A percentile compares a stretch with the other conserved stretches of the same genome.
Evolutionary conservation across 345 rosid genomes (phyloP).

Genomic region (Mangifera indica): DNA sequence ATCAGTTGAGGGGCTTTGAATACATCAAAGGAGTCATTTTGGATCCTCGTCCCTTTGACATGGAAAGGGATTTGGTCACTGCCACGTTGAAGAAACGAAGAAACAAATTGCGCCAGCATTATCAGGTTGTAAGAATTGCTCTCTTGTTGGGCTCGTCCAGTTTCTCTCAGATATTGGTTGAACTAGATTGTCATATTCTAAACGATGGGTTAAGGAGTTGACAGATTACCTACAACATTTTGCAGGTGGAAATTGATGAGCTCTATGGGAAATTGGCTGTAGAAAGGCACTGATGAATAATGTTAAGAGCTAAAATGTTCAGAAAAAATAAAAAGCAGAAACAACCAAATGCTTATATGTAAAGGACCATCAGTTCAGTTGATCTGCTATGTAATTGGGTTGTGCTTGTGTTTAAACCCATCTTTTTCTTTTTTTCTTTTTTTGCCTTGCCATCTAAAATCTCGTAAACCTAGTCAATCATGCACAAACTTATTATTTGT

Average conservation of each 20-base stretch:
- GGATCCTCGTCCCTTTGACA: slow-evolving; percentile 66
- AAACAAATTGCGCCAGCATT: slow-evolving; percentile 61
- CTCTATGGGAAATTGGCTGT: slow-evolving; percentile 49
- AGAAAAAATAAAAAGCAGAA: not conserved
- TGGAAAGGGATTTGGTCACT: slow-evolving; percentile 85
- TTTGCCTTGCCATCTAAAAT: no score
- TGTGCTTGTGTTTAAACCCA: no score
- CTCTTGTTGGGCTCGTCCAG: no score
- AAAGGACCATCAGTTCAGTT: no score
- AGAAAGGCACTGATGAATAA: slow-evolving; percentile 22
- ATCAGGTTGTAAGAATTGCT: slow-evolving; percentile 47
- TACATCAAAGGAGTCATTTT: slow-evolving; percentile 61
- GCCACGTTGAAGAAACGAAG: slow-evolving; percentile 91
- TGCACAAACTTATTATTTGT: no score
- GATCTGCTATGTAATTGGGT: no score
- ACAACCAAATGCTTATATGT: not conserved
- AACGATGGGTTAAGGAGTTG: not conserved
- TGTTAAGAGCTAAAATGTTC: slow-evolving; percentile 10
- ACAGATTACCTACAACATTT: not conserved
- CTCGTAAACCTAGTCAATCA: no score
- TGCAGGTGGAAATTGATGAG: slow-evolving; percentile 41
- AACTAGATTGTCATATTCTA: not conserved
- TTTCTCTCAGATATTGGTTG: not conserved
- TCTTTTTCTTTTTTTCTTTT: no score
- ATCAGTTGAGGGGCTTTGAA: slow-evolving; percentile 80